Conservation (phyloP, 139 green algal species). For the Gonium pectorale region DNA sequence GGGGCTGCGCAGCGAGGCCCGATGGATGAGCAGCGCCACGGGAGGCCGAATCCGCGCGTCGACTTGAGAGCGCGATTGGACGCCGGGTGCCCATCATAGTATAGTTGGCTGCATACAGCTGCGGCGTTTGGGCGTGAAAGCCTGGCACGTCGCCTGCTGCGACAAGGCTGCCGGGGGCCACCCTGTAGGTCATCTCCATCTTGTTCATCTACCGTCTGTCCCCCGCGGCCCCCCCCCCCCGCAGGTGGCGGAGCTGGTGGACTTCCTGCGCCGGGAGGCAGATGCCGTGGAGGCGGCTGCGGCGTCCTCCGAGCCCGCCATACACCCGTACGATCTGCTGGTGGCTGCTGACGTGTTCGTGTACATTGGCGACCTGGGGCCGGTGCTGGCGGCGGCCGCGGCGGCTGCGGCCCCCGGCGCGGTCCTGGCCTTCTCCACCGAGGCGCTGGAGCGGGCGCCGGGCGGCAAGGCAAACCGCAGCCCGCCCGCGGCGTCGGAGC, state of each 20-base stretch:
- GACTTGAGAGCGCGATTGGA: too few relatives aligned
- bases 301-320: not conserved
- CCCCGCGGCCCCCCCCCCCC: too few relatives aligned
- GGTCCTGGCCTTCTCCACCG: conserved; percentile 58
- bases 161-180: too few relatives aligned
- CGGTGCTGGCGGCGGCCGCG: conserved; percentile 51
- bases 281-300: not conserved
- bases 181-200: too few relatives aligned
- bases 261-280: conserved; percentile 39
- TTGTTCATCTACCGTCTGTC: not conserved
- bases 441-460: conserved; percentile 33
- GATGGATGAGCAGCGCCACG: too few relatives aligned
- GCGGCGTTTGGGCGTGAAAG: too few relatives aligned
- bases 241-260: conserved; percentile 62
- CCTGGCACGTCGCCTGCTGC: too few relatives aligned
- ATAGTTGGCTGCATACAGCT: too few relatives aligned
- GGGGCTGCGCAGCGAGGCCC: too few relatives aligned
- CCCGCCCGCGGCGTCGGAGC: not conserved
- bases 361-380: conserved; percentile 70
- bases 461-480: conserved; percentile 10
- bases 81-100: too few relatives aligned
- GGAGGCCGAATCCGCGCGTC: too few relatives aligned
- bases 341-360: conserved; percentile 77
- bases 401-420: conserved; percentile 31
- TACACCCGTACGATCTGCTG: conserved; percentile 56